phyloP scores from a whole-genome alignment of 495 filamentous ascomycete genomes.

The Bombardia bombarda region DNA sequence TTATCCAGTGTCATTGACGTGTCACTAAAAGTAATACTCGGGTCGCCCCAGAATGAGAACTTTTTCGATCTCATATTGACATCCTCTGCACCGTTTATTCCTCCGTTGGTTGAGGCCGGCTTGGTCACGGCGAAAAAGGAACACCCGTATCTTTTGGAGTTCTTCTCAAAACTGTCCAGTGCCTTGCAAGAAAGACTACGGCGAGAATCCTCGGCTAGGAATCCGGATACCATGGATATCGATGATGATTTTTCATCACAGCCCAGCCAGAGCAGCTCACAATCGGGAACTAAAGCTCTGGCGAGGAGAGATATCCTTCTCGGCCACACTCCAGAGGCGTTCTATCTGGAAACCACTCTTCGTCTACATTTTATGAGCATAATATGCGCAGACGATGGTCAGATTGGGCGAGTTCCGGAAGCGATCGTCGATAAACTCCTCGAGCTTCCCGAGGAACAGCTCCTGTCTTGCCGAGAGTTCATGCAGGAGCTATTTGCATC shows the following conservation, averaged over 20 bases:
- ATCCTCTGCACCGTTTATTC: slow-evolving; percentile 30
- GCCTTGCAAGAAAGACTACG: slow-evolving; percentile 36
- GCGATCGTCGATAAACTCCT: slow-evolving; percentile 51
- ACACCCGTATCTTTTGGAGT: slow-evolving; percentile 23
- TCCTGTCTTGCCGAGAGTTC: slow-evolving; percentile 48
- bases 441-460: slow-evolving; percentile 48
- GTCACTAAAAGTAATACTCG: slow-evolving; percentile 24
- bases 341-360: slow-evolving; percentile 35
- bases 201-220: slow-evolving; percentile 16
- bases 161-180: slow-evolving; percentile 33
- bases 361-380: slow-evolving; percentile 33
- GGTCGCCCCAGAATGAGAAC: slow-evolving; percentile 23
- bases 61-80: slow-evolving; percentile 29
- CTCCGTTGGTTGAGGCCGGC: slow-evolving; percentile 20
- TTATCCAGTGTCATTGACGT: slow-evolving; percentile 25
- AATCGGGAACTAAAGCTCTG: slow-evolving; percentile 23
- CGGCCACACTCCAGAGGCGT: slow-evolving; percentile 37
- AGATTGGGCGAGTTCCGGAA: slow-evolving; percentile 28
- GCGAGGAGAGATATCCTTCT: slow-evolving; percentile 41
- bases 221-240: slow-evolving; percentile 65
- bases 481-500: slow-evolving; percentile 41
- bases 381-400: slow-evolving; percentile 24
- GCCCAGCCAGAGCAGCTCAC: slow-evolving; percentile 34
- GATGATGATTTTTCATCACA: slow-evolving; percentile 62
- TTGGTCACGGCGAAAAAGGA: slow-evolving; percentile 23